phyloP scores from a whole-genome alignment of 2,329 filamentous ascomycete genomes.

The Periconia sp. region DNA sequence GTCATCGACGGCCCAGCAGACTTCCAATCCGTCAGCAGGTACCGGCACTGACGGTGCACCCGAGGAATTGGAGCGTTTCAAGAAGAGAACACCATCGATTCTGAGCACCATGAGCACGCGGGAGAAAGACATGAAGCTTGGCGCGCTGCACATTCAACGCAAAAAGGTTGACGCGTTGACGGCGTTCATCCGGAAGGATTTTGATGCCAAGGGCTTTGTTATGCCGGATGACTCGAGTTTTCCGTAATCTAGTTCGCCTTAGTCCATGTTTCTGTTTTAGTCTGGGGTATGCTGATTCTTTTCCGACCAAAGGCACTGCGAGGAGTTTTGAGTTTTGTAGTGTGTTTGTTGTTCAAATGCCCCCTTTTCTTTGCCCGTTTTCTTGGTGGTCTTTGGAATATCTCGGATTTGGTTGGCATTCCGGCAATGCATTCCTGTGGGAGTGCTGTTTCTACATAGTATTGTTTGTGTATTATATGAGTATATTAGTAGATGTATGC shows the following conservation, averaged over 20 bases:
- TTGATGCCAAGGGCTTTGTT: constrained; percentile 48
- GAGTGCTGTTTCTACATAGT: no score
- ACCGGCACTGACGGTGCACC: neutral
- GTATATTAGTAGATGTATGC: no score
- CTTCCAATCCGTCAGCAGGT: constrained; percentile 9
- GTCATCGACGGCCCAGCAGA: constrained; percentile 3
- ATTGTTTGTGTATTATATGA: no score
- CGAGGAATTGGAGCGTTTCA: constrained; percentile 7
- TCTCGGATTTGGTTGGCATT: no score
- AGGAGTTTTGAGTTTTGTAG: no score
- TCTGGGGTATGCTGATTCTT: neutral
- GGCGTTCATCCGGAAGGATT: constrained; percentile 46
- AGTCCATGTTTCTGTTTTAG: no score
- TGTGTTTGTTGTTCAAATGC: no score
- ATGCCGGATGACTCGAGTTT: constrained; percentile 49
- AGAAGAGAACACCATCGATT: constrained; percentile 30
- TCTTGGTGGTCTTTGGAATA: no score
- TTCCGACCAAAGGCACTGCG: neutral
- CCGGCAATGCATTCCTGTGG: no score
- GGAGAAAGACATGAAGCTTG: constrained; percentile 40
- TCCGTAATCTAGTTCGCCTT: constrained; percentile 16
- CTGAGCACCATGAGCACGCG: constrained; percentile 41
- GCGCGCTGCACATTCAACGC: constrained; percentile 51
- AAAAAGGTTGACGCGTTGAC: constrained; percentile 52
- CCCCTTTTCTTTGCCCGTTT: no score